Conservation (phyloP, 2,329 filamentous ascomycete species). For the Pseudonectria buxi region DNA sequence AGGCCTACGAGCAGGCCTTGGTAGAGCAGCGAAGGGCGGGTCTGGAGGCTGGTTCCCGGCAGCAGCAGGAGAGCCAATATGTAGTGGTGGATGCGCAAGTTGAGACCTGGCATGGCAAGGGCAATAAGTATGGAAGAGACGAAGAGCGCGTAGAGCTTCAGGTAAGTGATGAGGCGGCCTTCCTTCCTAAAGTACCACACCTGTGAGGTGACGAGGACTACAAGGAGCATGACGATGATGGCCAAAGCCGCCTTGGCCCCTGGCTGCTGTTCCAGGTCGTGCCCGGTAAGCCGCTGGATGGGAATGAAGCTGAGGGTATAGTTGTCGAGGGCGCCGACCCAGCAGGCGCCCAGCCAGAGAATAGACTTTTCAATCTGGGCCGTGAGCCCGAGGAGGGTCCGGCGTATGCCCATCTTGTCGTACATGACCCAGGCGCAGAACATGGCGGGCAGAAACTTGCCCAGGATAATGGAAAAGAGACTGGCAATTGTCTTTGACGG, state of each 20-base stretch:
- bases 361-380: conserved; percentile 87
- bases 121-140: conserved; percentile 60
- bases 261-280: conserved; percentile 83
- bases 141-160: conserved; percentile 70
- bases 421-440: conserved; percentile 87
- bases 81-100: conserved; percentile 90
- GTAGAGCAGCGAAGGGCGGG: conserved; percentile 74
- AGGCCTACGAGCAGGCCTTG: conserved; percentile 85
- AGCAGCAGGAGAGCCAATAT: conserved; percentile 81
- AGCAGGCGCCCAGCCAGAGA: conserved; percentile 83
- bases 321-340: conserved; percentile 88
- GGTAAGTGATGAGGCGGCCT: conserved; percentile 68
- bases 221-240: conserved; percentile 65
- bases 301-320: conserved; percentile 94
- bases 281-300: conserved; percentile 82
- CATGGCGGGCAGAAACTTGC: conserved; percentile 77
- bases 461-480: conserved; percentile 70
- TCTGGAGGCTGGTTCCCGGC: conserved; percentile 84
- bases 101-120: conserved; percentile 66
- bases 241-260: conserved; percentile 79
- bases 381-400: conserved; percentile 63
- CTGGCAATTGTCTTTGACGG: conserved; percentile 58
- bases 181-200: conserved; percentile 82
- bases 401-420: conserved; percentile 69
- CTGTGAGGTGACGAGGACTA: conserved; percentile 64